Percentiles rank a stretch among this genome's conserved stretches.
Conservation (phyloP, 768 basidiomycete genomes). For the Boletellus sp. region DNA sequence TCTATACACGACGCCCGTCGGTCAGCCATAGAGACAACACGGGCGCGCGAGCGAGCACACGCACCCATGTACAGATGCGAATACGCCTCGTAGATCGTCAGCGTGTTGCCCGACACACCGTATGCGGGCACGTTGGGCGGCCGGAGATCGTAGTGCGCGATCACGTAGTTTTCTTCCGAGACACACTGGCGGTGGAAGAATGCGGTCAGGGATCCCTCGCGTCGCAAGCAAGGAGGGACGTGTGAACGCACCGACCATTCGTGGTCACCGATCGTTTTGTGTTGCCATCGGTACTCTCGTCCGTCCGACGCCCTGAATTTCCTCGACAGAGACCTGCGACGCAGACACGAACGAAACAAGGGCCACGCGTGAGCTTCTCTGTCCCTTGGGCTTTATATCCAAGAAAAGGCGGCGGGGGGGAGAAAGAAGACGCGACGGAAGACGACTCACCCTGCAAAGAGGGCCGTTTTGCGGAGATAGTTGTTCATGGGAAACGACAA, state of each 20-base stretch:
- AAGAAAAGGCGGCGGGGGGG: background rate
- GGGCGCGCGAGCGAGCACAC: slow-evolving; percentile 12
- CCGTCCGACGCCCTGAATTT: slow-evolving; percentile 71
- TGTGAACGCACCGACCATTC: slow-evolving; percentile 70
- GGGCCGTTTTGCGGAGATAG: slow-evolving; percentile 59
- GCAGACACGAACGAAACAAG: no score
- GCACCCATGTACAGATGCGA: slow-evolving; percentile 51
- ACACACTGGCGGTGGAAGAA: slow-evolving; percentile 43
- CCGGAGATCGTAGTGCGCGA: slow-evolving; percentile 66
- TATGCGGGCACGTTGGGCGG: slow-evolving; percentile 52
- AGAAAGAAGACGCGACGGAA: background rate
- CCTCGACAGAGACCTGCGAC: slow-evolving; percentile 55
- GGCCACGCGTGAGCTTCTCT: no score
- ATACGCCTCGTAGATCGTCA: slow-evolving; percentile 57
- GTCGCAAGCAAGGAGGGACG: background rate
- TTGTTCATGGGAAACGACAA: slow-evolving; percentile 55
- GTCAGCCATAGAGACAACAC: slow-evolving; percentile 5
- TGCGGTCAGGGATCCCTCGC: background rate
- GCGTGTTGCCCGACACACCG: slow-evolving; percentile 57
- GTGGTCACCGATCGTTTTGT: slow-evolving; percentile 51
- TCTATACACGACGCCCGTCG: slow-evolving; percentile 32
- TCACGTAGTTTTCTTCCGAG: slow-evolving; percentile 48
- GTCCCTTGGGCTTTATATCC: no score
- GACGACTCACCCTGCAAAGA: slow-evolving; percentile 61
- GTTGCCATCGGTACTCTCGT: slow-evolving; percentile 66